Evolutionary conservation across 2,329 filamentous ascomycete genomes (phyloP).

Genomic region (Fusarium solani-melongenae): DNA sequence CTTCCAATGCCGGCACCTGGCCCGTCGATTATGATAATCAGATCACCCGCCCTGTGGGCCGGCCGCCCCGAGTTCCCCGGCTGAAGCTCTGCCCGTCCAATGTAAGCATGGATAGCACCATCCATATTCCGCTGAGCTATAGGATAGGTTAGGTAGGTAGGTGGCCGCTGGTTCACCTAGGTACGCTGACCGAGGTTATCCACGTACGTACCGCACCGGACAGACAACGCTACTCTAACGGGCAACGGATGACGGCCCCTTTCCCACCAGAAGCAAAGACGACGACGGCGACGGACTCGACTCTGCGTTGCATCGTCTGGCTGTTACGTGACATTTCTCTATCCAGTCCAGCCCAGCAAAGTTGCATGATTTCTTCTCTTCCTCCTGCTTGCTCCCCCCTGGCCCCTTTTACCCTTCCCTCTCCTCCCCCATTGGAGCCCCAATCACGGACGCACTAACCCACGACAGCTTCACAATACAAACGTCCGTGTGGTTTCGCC

Average conservation of each 20-base stretch:
- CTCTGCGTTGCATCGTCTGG: not conserved
- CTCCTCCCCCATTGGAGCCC: not conserved
- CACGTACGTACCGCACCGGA: not conserved
- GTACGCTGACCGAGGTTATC: not conserved
- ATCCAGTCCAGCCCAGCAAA: not conserved
- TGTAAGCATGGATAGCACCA: not conserved
- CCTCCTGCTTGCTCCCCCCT: not conserved
- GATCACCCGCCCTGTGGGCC: slow-evolving; percentile 24
- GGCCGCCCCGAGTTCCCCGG: slow-evolving; percentile 15
- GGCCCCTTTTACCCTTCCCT: not conserved
- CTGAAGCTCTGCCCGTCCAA: slow-evolving; percentile 13
- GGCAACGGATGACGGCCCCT: not conserved
- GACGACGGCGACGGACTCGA: not conserved
- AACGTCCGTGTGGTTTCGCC: slow-evolving; percentile 6
- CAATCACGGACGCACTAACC: slow-evolving; percentile 4
- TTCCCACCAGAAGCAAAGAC: not conserved
- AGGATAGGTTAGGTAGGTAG: not conserved
- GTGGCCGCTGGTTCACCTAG: not conserved
- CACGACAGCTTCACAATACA: slow-evolving; percentile 9
- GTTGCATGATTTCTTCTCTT: slow-evolving; percentile 3
- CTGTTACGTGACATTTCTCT: not conserved
- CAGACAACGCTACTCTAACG: not conserved
- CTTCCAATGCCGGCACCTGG: slow-evolving; percentile 5
- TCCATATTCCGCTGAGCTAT: slow-evolving; percentile 16
- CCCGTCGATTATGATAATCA: slow-evolving; percentile 27